Conservation (phyloP, 495 filamentous ascomycete species). For the Podospora fimiseda region DNA sequence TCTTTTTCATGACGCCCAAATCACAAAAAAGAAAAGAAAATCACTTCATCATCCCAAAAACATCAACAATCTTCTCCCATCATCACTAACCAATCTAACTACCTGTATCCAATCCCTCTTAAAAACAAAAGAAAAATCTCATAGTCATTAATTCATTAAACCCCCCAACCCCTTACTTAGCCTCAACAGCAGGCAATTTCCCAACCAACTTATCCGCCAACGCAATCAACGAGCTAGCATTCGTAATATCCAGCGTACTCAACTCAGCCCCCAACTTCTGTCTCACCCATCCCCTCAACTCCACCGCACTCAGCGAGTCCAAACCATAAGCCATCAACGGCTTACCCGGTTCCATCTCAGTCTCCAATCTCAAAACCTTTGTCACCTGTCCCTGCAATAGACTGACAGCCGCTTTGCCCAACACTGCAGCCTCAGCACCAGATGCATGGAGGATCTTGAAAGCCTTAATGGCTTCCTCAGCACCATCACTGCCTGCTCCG, state of each 20-base stretch:
- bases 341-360: slow-evolving; percentile 6
- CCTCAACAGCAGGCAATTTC: slow-evolving; percentile 4
- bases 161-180: not conserved
- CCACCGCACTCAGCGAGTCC: slow-evolving; percentile 10
- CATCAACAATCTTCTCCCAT: no score
- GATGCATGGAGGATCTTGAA: slow-evolving; percentile 6
- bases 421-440: slow-evolving; percentile 1
- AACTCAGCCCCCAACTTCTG: slow-evolving; percentile 6
- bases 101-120: no score
- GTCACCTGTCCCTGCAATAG: slow-evolving; percentile 2
- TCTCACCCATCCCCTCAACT: slow-evolving; percentile 6
- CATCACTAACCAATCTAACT: no score
- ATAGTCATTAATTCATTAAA: no score
- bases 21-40: no score
- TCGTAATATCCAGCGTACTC: slow-evolving; percentile 10
- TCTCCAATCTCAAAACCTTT: slow-evolving; percentile 9
- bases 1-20: no score
- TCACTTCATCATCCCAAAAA: no score
- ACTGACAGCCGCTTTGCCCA: not conserved
- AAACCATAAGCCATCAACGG: slow-evolving; percentile 14
- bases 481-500: not conserved
- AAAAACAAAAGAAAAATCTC: no score
- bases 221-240: slow-evolving; percentile 10
- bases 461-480: slow-evolving; percentile 1
- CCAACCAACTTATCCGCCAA: slow-evolving; percentile 11